Evolutionary conservation across 768 basidiomycete species (phyloP).

Genomic region (Chalciporus sphaerocephalus): DNA sequence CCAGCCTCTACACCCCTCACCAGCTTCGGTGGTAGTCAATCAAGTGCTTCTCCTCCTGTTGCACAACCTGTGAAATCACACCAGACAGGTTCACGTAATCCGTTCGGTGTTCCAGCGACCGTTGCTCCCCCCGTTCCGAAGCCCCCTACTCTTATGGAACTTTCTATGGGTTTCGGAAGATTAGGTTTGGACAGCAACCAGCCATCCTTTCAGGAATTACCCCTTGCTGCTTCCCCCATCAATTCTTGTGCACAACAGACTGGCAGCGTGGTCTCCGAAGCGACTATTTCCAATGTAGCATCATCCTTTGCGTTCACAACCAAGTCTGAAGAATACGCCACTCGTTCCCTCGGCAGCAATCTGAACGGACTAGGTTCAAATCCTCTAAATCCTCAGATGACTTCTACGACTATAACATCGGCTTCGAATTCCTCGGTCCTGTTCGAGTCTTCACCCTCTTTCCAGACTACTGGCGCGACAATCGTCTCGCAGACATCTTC

Average conservation of each 20-base stretch:
- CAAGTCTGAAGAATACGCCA: slow-evolving; percentile 28
- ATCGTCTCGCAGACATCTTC: slow-evolving; percentile 32
- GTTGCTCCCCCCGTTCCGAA: slow-evolving; percentile 65
- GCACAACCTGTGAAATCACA: slow-evolving; percentile 75
- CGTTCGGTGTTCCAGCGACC: slow-evolving; percentile 75
- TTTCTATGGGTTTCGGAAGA: slow-evolving; percentile 50
- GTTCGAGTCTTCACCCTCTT: slow-evolving; percentile 42
- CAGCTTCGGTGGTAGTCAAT: slow-evolving; percentile 27
- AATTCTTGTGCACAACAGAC: slow-evolving; percentile 27
- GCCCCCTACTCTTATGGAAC: slow-evolving; percentile 75
- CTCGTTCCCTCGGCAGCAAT: slow-evolving; percentile 1
- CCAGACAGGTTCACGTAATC: slow-evolving; percentile 92
- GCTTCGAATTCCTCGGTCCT: slow-evolving; percentile 47
- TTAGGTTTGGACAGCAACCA: slow-evolving; percentile 25
- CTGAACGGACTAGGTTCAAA: slow-evolving; percentile 14
- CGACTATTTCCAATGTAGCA: slow-evolving; percentile 64
- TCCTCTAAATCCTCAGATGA: slow-evolving; percentile 30
- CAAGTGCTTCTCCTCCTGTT: slow-evolving; percentile 38
- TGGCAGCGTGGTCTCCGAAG: slow-evolving; percentile 22
- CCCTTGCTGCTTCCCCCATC: slow-evolving; percentile 29
- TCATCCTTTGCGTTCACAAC: slow-evolving; percentile 59
- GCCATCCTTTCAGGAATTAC: slow-evolving; percentile 26
- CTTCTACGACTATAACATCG: slow-evolving; percentile 34
- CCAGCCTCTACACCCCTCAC: slow-evolving; percentile 73
- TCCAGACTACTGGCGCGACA: slow-evolving; percentile 49